Conservation (phyloP, 2,329 filamentous ascomycete species). For the Ophiocordyceps polyrhachis-furcata region DNA sequence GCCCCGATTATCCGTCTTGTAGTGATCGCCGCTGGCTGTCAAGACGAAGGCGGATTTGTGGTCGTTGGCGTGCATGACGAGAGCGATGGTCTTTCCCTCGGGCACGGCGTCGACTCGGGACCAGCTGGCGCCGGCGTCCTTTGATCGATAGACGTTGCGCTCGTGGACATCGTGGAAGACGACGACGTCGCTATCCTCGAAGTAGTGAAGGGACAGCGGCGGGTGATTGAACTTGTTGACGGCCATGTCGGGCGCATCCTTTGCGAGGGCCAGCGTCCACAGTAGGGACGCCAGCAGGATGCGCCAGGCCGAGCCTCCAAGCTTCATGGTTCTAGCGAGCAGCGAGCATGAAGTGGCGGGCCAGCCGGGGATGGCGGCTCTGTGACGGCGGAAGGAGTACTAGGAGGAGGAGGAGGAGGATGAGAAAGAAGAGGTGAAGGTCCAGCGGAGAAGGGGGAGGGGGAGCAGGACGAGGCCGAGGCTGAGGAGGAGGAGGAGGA, state of each 20-base stretch:
- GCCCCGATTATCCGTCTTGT: conserved; percentile 66
- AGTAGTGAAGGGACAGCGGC: conserved; percentile 64
- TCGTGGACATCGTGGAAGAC: conserved; percentile 51
- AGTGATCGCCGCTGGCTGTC: conserved; percentile 52
- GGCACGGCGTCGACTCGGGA: conserved; percentile 42
- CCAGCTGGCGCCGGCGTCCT: conserved; percentile 69
- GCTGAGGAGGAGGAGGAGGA: neutral
- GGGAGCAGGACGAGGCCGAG: no score
- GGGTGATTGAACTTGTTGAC: conserved; percentile 45
- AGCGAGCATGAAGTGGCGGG: conserved; percentile 1
- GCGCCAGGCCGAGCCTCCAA: conserved; percentile 26
- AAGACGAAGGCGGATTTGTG: conserved; percentile 63
- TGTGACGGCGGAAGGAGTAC: neutral
- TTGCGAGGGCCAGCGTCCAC: conserved; percentile 25
- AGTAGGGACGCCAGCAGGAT: conserved; percentile 30
- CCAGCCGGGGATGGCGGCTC: neutral
- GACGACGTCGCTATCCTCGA: conserved; percentile 71
- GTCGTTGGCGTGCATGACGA: conserved; percentile 66
- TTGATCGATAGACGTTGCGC: conserved; percentile 55
- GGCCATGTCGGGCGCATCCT: conserved; percentile 48
- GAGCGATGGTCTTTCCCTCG: conserved; percentile 38
- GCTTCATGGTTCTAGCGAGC: conserved; percentile 31
- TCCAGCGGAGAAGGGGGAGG: no score
- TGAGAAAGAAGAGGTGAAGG: no score
- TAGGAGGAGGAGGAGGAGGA: neutral